phyloP scores from a whole-genome alignment of 2,329 filamentous ascomycete species.

The Aurifilum marmelostoma region DNA sequence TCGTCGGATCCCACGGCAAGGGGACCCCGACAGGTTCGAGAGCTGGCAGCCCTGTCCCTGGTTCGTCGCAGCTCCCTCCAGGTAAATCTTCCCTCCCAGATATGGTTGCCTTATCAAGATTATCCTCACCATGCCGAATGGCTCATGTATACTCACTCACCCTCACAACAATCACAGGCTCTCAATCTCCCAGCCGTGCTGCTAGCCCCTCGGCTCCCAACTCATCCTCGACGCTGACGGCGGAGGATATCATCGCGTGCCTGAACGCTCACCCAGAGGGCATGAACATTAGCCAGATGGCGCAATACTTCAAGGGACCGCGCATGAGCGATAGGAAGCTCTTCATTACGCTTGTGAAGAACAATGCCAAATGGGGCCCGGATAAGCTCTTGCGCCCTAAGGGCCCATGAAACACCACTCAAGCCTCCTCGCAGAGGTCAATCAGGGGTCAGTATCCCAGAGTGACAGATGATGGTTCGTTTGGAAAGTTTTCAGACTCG shows the following conservation, averaged over 20 bases:
- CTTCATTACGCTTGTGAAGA: conserved; percentile 64
- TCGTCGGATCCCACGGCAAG: conserved; percentile 43
- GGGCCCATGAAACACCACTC: not conserved
- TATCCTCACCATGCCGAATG: not conserved
- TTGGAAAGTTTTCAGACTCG: not conserved
- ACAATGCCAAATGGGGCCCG: conserved; percentile 54
- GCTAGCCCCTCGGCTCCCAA: conserved; percentile 21
- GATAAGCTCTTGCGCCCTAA: conserved; percentile 55
- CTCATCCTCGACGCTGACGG: conserved; percentile 43
- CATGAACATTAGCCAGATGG: conserved; percentile 57
- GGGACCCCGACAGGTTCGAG: conserved; percentile 63
- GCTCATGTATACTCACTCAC: conserved; percentile 13
- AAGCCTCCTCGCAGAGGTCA: not conserved
- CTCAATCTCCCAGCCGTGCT: conserved; percentile 24
- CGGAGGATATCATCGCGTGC: conserved; percentile 58
- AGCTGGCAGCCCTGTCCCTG: conserved; percentile 61
- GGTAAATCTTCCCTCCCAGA: conserved; percentile 40
- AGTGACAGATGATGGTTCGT: not conserved
- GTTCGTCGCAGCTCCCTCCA: conserved; percentile 32
- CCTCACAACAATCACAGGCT: conserved; percentile 12
- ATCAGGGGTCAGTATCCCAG: not conserved
- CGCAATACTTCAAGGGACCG: conserved; percentile 56
- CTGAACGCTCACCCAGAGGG: conserved; percentile 55
- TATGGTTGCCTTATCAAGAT: not conserved
- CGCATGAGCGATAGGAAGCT: conserved; percentile 55